phyloP scores from a whole-genome alignment of 352 stramenopile genomes.

The Phytophthora meadii region DNA sequence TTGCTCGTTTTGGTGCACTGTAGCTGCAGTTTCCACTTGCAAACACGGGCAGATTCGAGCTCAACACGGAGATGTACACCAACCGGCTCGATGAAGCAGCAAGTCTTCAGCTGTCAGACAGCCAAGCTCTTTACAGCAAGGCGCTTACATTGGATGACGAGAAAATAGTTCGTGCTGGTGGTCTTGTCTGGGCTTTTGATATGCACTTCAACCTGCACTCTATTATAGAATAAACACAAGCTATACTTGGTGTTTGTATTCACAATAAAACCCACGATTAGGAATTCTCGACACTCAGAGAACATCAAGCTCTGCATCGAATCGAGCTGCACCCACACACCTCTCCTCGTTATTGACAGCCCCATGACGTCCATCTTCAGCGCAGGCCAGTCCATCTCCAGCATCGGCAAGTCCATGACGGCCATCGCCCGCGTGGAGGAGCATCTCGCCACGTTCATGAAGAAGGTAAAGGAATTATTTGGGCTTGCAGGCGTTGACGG shows the following conservation, averaged over 20 bases:
- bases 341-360: background rate
- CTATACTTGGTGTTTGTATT: conserved; percentile 11
- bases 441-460: conserved; percentile 87
- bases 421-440: conserved; percentile 79
- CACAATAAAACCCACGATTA: conserved; percentile 1
- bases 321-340: background rate
- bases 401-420: conserved; percentile 87
- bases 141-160: background rate
- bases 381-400: conserved; percentile 84
- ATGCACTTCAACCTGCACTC: conserved; percentile 10
- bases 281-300: conserved; percentile 5
- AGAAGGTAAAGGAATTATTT: conserved; percentile 49
- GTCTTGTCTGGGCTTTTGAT: no score
- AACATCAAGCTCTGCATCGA: conserved; percentile 2
- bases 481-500: background rate
- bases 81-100: background rate
- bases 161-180: no score
- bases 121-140: background rate
- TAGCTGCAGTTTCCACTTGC: no score
- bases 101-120: background rate
- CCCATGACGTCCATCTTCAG: conserved; percentile 80
- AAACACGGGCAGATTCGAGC: no score
- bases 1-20: conserved; percentile 1
- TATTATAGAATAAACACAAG: background rate
- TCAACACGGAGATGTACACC: no score